phyloP scores from a whole-genome alignment of 257 asterid species.

The Solanum ahanhuiri region DNA sequence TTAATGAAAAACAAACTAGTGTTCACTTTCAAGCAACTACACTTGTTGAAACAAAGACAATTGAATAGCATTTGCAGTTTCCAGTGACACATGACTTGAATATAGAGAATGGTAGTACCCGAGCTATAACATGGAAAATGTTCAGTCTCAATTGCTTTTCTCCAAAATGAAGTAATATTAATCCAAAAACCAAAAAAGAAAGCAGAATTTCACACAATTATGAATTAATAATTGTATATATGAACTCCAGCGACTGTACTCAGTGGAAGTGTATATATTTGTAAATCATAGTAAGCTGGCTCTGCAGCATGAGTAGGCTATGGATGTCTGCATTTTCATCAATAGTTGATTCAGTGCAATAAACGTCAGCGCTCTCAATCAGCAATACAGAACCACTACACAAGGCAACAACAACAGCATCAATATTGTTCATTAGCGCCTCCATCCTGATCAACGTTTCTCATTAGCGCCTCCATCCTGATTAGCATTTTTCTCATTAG shows the following conservation, averaged over 20 bases:
- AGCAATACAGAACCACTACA: no score
- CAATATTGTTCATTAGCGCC: background rate
- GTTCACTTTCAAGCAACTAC: no score
- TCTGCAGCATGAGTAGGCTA: background rate
- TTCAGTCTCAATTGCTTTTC: background rate
- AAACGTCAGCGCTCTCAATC: no score
- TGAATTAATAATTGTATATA: background rate
- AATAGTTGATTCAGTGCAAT: background rate
- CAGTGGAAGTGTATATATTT: background rate
- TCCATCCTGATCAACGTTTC: no score
- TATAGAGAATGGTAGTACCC: no score
- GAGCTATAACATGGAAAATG: background rate
- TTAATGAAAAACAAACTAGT: no score
- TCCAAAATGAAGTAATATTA: background rate
- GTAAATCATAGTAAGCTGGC: background rate
- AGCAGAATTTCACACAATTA: background rate
- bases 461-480: background rate
- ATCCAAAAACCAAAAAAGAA: background rate
- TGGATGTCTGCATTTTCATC: background rate
- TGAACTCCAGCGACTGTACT: background rate
- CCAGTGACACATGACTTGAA: no score
- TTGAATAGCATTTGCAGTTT: no score
- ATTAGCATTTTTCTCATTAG: no score
- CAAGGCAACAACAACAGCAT: no score
- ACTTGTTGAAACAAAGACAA: no score